Base-by-base conservation (phyloP, 2,329 filamentous ascomycete species). In the Pestalotiopsis sp. region DNA sequence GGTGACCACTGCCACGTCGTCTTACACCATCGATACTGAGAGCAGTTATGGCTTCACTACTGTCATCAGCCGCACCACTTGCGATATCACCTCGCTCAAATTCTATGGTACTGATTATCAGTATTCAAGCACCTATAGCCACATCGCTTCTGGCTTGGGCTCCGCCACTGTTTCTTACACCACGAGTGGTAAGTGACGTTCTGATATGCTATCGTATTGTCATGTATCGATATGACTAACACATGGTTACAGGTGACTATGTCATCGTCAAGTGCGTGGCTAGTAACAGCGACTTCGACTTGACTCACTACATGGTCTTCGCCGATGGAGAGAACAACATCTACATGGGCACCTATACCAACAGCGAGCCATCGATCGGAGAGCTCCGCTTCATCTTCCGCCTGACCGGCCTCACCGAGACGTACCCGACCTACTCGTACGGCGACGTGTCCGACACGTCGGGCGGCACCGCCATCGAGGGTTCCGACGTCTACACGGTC, bases 241-340 rank as follows among this genome's bases (percentile, higher is more conserved):
- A 72, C 84, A 45, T 80, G 83, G 17, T 68, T 81, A 82, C n/a
- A 69, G 80, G 87, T 14, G 79, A 84, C 58, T 85, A 86, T 72
- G 82, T 86, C 57, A 87, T 87, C 71, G 81, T 88, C 39, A 85
- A 84, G n/a, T 87, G 86, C 71, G 81, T 80, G 2, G 85, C 86
- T 1, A 78, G 78, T 17, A 86, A 82, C n/a, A 76, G 80, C 36
- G 74, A 76, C 14, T 76, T 82, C 45, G 76, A 77, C 57, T 77
- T 88, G 68, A 88, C 83, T 0, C 86, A 89, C 11, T 89, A 88
- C 72, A 82, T 85, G 72, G 83, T 88, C 13, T 83, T 86, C 12
- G 82, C 80, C 59, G 82, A 83, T 69, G 85, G 83, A 3, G 82
- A 86, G 20, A 78, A 82, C 31, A 84, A 81, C 2, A 81, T 89